A percentile compares a stretch with the other conserved stretches of the same genome.
Conservation (phyloP, 176 grass and related monocot species). For the Pontederia crassipes region DNA sequence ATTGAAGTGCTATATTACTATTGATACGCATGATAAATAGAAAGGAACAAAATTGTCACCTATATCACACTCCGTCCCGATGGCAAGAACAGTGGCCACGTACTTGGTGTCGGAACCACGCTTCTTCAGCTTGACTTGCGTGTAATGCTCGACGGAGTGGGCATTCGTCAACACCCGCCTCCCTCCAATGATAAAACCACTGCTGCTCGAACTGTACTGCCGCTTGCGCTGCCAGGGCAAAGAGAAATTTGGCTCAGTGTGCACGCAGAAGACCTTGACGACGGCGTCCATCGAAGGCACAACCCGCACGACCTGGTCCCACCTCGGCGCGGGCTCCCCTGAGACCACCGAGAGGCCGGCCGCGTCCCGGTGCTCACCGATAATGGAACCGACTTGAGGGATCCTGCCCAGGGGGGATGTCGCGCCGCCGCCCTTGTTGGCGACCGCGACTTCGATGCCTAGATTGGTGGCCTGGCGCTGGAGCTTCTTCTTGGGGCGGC, state of each 20-base stretch:
- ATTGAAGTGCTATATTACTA: too few species aligned
- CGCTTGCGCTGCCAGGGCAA: conserved; percentile 92
- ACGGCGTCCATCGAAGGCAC: conserved; percentile 88
- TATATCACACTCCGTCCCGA: conserved; percentile 89
- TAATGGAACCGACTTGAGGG: background rate
- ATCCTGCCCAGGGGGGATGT: background rate
- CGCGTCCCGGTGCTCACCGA: background rate
- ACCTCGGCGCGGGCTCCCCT: conserved; percentile 32
- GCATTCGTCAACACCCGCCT: conserved; percentile 91
- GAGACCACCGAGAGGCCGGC: conserved; percentile 3
- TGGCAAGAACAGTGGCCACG: conserved; percentile 76
- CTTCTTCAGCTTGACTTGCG: conserved; percentile 97
- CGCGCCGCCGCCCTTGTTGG: background rate
- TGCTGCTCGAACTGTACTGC: conserved; percentile 90
- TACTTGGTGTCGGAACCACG: conserved; percentile 88
- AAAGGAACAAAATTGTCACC: conserved; percentile 23
- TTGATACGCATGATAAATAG: background rate
- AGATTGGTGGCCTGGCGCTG: background rate
- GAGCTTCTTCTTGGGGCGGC: background rate
- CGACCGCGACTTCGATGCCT: background rate
- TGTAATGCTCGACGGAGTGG: conserved; percentile 88
- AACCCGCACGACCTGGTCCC: conserved; percentile 69
- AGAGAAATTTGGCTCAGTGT: conserved; percentile 93
- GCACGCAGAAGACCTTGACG: conserved; percentile 95
- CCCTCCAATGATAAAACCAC: conserved; percentile 55